These are phyloP conservation scores for Boletus pseudo-olivaceus DNA, from an alignment of 768 basidiomycete genomes.

Conservation along the genomic window DNA sequence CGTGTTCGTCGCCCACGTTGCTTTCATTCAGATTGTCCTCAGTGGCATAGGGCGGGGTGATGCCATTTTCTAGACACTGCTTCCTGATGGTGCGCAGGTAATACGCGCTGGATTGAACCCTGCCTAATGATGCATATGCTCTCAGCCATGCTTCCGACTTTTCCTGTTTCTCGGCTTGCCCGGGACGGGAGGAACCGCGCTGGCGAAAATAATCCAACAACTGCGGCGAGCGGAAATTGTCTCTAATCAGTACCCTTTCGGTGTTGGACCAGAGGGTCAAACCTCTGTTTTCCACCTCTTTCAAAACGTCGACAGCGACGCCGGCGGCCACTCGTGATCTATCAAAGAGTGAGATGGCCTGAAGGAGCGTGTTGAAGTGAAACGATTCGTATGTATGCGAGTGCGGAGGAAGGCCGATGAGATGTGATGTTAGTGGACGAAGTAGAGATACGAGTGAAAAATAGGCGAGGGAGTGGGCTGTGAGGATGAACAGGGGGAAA, in stretches of 20 bases:
- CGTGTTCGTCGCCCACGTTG: not conserved
- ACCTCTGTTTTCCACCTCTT: slow-evolving; percentile 45
- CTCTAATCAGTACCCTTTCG: slow-evolving; percentile 43
- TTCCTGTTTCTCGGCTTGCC: not conserved
- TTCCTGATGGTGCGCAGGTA: slow-evolving; percentile 41
- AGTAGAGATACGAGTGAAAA: slow-evolving; percentile 48
- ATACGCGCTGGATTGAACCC: slow-evolving; percentile 38
- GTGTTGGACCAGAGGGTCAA: slow-evolving; percentile 41
- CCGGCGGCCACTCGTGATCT: slow-evolving; percentile 39
- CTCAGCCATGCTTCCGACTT: slow-evolving; percentile 20
- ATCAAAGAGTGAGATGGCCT: slow-evolving; percentile 44
- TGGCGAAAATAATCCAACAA: slow-evolving; percentile 45
- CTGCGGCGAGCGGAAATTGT: slow-evolving; percentile 49
- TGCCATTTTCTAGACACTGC: slow-evolving; percentile 16
- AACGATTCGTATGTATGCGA: slow-evolving; percentile 22
- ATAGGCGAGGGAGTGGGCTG: slow-evolving; percentile 46
- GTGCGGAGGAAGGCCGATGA: slow-evolving; percentile 33
- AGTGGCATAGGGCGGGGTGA: slow-evolving; percentile 21
- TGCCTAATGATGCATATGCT: slow-evolving; percentile 18
- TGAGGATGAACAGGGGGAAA: slow-evolving; percentile 15
- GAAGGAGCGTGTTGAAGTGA: slow-evolving; percentile 52
- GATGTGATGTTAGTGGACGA: slow-evolving; percentile 40
- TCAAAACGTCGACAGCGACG: slow-evolving; percentile 40
- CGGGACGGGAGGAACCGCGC: not conserved
- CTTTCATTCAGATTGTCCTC: not conserved